phyloP scores from a whole-genome alignment of 768 basidiomycete genomes.

The Boletus pseudo-olivaceus region DNA sequence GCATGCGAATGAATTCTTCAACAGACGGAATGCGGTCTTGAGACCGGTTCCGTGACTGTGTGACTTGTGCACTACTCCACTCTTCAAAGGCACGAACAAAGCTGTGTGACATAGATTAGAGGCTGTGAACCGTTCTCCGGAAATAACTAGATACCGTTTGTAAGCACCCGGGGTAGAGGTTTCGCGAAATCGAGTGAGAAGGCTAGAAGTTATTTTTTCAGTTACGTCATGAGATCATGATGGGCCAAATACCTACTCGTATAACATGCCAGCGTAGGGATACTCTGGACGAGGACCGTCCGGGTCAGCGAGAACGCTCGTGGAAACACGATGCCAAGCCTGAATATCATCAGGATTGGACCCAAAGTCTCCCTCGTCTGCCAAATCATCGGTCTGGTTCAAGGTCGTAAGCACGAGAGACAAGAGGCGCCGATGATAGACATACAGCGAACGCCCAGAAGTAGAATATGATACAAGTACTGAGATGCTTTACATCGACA shows the following conservation, averaged over 20 bases:
- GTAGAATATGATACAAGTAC: constrained; percentile 37
- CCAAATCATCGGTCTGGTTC: constrained; percentile 34
- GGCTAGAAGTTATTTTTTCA: constrained; percentile 12
- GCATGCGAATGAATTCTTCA: constrained; percentile 37
- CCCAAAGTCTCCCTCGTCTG: constrained; percentile 35
- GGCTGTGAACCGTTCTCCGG: not conserved
- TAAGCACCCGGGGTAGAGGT: constrained; percentile 37
- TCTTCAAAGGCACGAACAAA: constrained; percentile 35
- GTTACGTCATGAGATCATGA: constrained; percentile 12
- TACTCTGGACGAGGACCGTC: constrained; percentile 29
- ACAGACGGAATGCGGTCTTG: constrained; percentile 36
- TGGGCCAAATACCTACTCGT: constrained; percentile 30
- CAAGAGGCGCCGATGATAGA: not conserved
- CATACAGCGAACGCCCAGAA: constrained; percentile 38
- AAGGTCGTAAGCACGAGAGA: constrained; percentile 1
- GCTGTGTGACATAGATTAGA: constrained; percentile 16
- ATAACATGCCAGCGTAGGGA: constrained; percentile 38
- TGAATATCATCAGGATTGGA: constrained; percentile 34
- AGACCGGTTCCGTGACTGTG: constrained; percentile 34
- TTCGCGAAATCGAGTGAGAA: constrained; percentile 33
- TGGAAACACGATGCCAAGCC: constrained; percentile 33
- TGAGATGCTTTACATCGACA: constrained; percentile 33
- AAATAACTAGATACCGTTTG: constrained; percentile 23
- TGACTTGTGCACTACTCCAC: constrained; percentile 36
- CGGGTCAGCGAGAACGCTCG: constrained; percentile 26